These are phyloP conservation scores for Saitozyma podzolica DNA, from an alignment of 768 basidiomycete genomes.

Conservation along the genomic window DNA sequence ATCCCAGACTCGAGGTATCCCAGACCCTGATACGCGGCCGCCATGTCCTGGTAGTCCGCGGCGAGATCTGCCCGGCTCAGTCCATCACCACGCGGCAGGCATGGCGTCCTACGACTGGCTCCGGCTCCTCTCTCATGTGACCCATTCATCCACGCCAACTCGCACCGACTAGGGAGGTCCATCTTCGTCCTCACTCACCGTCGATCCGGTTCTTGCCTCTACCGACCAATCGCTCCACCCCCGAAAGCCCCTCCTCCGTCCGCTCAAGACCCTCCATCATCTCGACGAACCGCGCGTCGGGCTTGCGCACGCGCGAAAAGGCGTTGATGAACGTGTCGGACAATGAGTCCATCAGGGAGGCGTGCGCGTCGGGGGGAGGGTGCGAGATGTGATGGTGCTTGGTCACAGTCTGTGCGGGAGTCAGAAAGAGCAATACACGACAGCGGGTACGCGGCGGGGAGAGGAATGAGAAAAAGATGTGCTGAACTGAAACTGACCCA, in stretches of 20 bases:
- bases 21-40: slow-evolving; percentile 91
- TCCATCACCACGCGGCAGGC: not conserved
- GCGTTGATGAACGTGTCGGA: slow-evolving; percentile 96
- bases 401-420: slow-evolving; percentile 70
- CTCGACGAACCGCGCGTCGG: slow-evolving; percentile 88
- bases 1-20: slow-evolving; percentile 98
- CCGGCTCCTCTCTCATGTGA: too few relatives aligned
- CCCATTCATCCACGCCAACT: too few relatives aligned
- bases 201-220: slow-evolving; percentile 77
- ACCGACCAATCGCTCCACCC: slow-evolving; percentile 77
- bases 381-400: slow-evolving; percentile 97
- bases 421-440: not conserved
- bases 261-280: slow-evolving; percentile 93
- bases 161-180: too few relatives aligned
- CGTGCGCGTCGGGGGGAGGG: slow-evolving; percentile 63
- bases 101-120: not conserved
- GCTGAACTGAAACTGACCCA: slow-evolving; percentile 66
- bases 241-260: slow-evolving; percentile 87
- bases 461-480: not conserved
- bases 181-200: slow-evolving; percentile 60
- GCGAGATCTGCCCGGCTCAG: slow-evolving; percentile 72
- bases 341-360: slow-evolving; percentile 84
- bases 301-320: slow-evolving; percentile 91
- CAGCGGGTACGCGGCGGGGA: not conserved
- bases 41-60: slow-evolving; percentile 94